These are phyloP conservation scores for Calonectria ilicicola DNA, from an alignment of 2,329 filamentous ascomycete species.

Conservation along the genomic window DNA sequence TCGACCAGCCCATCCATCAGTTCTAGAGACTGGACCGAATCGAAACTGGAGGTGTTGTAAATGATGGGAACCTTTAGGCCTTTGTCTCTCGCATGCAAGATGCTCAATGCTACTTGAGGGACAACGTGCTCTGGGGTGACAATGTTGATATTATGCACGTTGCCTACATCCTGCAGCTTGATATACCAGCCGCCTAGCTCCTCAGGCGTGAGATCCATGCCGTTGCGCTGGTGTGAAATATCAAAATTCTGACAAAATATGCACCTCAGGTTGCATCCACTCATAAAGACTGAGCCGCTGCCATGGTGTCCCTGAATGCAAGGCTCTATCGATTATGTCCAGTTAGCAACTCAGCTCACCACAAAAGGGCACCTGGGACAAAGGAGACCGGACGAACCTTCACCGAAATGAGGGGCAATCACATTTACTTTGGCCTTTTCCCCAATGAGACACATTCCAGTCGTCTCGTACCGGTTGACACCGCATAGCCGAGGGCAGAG, in stretches of 20 bases:
- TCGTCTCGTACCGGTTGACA: conserved; percentile 84
- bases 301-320: conserved; percentile 87
- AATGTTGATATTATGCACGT: conserved; percentile 91
- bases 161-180: conserved; percentile 83
- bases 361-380: conserved; percentile 22
- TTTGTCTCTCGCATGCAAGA: conserved; percentile 77
- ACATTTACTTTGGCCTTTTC: conserved; percentile 83
- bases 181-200: conserved; percentile 85
- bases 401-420: conserved; percentile 87
- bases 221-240: conserved; percentile 84
- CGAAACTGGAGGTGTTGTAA: conserved; percentile 88
- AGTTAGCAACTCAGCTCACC: background rate
- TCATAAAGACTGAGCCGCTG: conserved; percentile 85
- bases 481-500: conserved; percentile 82
- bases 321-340: conserved; percentile 64
- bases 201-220: conserved; percentile 82
- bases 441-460: conserved; percentile 83
- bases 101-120: conserved; percentile 82
- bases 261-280: conserved; percentile 79
- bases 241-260: conserved; percentile 87
- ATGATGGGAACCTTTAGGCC: conserved; percentile 80
- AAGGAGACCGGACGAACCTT: conserved; percentile 60
- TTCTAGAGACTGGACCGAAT: conserved; percentile 77
- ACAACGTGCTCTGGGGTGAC: conserved; percentile 90
- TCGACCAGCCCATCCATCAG: conserved; percentile 84